Evolutionary conservation across 192 early-diverging fungal species (phyloP).

Genomic region (Coemansia sp.): DNA sequence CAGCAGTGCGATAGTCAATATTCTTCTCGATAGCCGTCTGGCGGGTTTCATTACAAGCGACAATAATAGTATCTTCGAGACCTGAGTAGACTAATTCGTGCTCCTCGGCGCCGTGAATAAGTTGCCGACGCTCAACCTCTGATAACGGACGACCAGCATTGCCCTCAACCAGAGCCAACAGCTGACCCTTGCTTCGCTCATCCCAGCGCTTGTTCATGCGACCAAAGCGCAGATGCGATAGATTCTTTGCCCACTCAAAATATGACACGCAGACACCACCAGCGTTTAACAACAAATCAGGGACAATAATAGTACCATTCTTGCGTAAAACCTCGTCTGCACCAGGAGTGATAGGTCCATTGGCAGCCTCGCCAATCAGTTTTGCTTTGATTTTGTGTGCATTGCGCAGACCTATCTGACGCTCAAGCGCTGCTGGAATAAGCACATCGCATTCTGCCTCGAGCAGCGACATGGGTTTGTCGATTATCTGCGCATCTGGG

Average conservation of each 20-base stretch:
- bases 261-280: slow-evolving; percentile 85
- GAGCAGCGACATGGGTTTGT: slow-evolving; percentile 56
- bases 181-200: slow-evolving; percentile 68
- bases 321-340: slow-evolving; percentile 66
- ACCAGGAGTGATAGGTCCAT: slow-evolving; percentile 74
- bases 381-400: slow-evolving; percentile 75
- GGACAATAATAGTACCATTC: slow-evolving; percentile 65
- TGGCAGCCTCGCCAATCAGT: slow-evolving; percentile 78
- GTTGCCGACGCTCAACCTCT: slow-evolving; percentile 68
- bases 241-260: slow-evolving; percentile 83
- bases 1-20: slow-evolving; percentile 77
- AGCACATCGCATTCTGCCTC: slow-evolving; percentile 80
- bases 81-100: slow-evolving; percentile 83
- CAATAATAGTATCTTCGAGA: slow-evolving; percentile 84
- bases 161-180: slow-evolving; percentile 69
- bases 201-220: slow-evolving; percentile 86
- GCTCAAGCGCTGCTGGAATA: slow-evolving; percentile 80
- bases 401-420: slow-evolving; percentile 74
- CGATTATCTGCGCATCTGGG: slow-evolving; percentile 60
- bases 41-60: slow-evolving; percentile 72
- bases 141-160: slow-evolving; percentile 73
- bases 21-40: slow-evolving; percentile 64
- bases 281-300: slow-evolving; percentile 76
- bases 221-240: slow-evolving; percentile 81
- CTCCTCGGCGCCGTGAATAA: slow-evolving; percentile 82